A percentile compares a stretch with the other conserved stretches of the same genome.
phyloP scores from a whole-genome alignment of 129 eudicot genomes.

The sunflower (Helianthus annuus) region HanXRQr2.0-SUNRISE NC_035439.2:131656889-131657388 shows the following conservation, averaged over 20 bases:
- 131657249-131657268: too few species aligned
- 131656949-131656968: not conserved
- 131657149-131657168: not conserved
- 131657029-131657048: conserved; percentile 21
- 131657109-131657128: conserved; percentile 33
- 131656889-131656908: too few species aligned
- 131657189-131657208: not conserved
- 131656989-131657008: not conserved
- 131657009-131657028: not conserved
- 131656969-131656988: not conserved
- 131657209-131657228: not conserved
- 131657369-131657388: too few species aligned
- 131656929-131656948: not conserved
- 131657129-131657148: conserved; percentile 18
- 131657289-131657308: too few species aligned
- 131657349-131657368: not conserved
- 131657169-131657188: conserved; percentile 26
- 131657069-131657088: conserved; percentile 26
- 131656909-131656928: too few species aligned
- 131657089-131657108: conserved; percentile 41
- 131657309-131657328: too few species aligned
- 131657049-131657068: conserved; percentile 22
- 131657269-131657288: too few species aligned
- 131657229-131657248: not conserved
- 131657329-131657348: too few species aligned